phyloP scores from a whole-genome alignment of 2,329 filamentous ascomycete species.

The Cercospora nicotianae region DNA sequence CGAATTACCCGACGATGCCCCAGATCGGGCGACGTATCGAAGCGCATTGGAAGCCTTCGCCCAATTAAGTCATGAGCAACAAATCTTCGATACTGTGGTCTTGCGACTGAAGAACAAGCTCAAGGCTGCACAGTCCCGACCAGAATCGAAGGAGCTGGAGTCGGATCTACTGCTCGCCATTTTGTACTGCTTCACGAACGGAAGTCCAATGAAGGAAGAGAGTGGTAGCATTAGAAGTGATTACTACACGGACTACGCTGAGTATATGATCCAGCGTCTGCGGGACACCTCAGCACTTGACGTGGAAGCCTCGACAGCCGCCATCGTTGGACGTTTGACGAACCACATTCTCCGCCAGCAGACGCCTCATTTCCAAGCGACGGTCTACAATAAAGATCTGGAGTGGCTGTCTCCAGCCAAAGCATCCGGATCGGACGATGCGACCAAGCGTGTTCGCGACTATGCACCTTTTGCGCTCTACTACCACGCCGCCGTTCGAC shows the following conservation, averaged over 20 bases:
- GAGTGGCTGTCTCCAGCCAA: slow-evolving; percentile 35
- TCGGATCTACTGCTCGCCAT: slow-evolving; percentile 61
- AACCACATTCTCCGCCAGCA: slow-evolving; percentile 60
- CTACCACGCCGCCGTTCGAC: slow-evolving; percentile 37
- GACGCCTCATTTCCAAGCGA: slow-evolving; percentile 47
- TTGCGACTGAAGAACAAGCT: slow-evolving; percentile 64
- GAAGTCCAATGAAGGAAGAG: slow-evolving; percentile 48
- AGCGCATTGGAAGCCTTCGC: slow-evolving; percentile 63
- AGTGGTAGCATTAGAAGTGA: slow-evolving; percentile 40
- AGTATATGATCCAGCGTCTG: slow-evolving; percentile 45
- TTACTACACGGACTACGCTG: slow-evolving; percentile 51
- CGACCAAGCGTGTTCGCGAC: not conserved
- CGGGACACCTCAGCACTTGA: slow-evolving; percentile 39
- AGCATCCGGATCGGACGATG: slow-evolving; percentile 4
- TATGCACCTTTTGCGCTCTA: slow-evolving; percentile 34
- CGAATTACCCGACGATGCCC: slow-evolving; percentile 54
- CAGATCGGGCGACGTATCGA: slow-evolving; percentile 52
- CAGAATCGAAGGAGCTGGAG: slow-evolving; percentile 56
- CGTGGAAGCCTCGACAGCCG: slow-evolving; percentile 54
- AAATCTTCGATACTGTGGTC: slow-evolving; percentile 64
- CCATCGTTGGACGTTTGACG: slow-evolving; percentile 61
- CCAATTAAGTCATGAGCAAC: slow-evolving; percentile 61
- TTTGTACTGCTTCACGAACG: slow-evolving; percentile 60
- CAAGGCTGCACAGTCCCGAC: slow-evolving; percentile 55
- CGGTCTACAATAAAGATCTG: slow-evolving; percentile 34